Evolutionary conservation across 139 green algal species (phyloP).

Genomic region (Chlamydomonas applanata): DNA sequence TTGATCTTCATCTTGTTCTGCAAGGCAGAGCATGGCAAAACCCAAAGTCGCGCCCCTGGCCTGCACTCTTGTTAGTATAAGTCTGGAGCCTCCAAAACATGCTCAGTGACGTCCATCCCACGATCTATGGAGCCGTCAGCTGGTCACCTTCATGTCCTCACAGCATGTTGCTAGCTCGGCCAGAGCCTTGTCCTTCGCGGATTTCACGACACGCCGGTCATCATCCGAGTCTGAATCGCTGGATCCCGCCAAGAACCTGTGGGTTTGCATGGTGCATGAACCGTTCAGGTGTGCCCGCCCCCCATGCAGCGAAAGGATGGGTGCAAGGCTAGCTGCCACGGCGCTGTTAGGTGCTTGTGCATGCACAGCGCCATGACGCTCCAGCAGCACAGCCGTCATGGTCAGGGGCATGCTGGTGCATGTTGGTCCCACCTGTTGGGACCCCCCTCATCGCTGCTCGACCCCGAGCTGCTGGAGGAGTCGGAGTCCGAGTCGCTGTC

Average conservation of each 20-base stretch:
- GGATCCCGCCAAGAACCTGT: constrained; percentile 74
- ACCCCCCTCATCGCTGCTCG: constrained; percentile 5
- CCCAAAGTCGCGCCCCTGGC: no score
- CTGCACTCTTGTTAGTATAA: no score
- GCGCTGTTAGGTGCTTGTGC: neutral
- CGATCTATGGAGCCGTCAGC: no score
- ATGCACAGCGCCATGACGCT: neutral
- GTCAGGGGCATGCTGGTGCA: neutral
- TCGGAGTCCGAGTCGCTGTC: constrained; percentile 46
- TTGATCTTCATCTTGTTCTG: constrained; percentile 99
- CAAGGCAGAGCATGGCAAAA: neutral
- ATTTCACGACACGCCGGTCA: constrained; percentile 74
- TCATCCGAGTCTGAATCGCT: constrained; percentile 81
- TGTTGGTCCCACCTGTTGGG: neutral
- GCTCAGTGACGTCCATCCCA: no score
- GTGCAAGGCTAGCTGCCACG: neutral
- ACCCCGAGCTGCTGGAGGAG: constrained; percentile 34
- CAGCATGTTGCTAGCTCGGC: constrained; percentile 79
- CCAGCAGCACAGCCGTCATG: neutral
- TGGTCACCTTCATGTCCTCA: constrained; percentile 82
- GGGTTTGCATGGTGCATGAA: neutral
- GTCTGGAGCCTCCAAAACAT: no score
- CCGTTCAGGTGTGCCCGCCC: neutral
- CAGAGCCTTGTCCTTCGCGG: constrained; percentile 83
- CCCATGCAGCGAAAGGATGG: no score